Evolutionary conservation across 306 rosid species (phyloP).

Genomic region (Macrotyloma uniflorum): DNA sequence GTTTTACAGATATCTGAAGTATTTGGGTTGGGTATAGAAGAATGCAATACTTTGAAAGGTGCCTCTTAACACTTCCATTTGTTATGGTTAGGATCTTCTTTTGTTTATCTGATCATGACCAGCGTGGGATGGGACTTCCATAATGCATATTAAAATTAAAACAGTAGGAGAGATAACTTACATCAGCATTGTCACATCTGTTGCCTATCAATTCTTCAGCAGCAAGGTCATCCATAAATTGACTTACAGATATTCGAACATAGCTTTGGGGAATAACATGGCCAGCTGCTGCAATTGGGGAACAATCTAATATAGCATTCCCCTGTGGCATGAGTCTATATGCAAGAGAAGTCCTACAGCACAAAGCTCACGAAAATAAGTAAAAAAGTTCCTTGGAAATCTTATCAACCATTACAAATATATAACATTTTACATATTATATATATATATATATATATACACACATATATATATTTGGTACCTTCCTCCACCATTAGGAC

Average conservation of each 20-base stretch:
- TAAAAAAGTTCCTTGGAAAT: slow-evolving; percentile 42
- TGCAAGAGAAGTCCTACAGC: slow-evolving; percentile 92
- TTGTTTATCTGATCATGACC: slow-evolving; percentile 2
- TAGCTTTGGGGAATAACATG: slow-evolving; percentile 91
- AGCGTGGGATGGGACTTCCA: slow-evolving; percentile 8
- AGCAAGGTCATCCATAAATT: slow-evolving; percentile 97
- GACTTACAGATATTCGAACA: slow-evolving; percentile 95
- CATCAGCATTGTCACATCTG: slow-evolving; percentile 65
- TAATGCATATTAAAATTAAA: slow-evolving; percentile 13
- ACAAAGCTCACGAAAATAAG: slow-evolving; percentile 43
- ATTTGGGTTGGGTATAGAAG: slow-evolving; percentile 1
- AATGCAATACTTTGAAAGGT: slow-evolving; percentile 27
- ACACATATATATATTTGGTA: slow-evolving; percentile 11
- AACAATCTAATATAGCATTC: slow-evolving; percentile 87
- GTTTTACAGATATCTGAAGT: background rate
- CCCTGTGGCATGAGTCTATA: slow-evolving; percentile 98
- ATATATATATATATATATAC: background rate
- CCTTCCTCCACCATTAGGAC: slow-evolving; percentile 80
- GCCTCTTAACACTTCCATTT: slow-evolving; percentile 14
- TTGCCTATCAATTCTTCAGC: slow-evolving; percentile 80
- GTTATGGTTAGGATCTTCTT: slow-evolving; percentile 20
- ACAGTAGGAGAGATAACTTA: slow-evolving; percentile 53
- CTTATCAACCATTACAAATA: slow-evolving; percentile 21
- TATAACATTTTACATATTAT: background rate
- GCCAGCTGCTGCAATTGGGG: slow-evolving; percentile 95